Evolutionary conservation across 1,139 yeast genomes (phyloP).

Genomic region (Tardiomyces blankii): DNA sequence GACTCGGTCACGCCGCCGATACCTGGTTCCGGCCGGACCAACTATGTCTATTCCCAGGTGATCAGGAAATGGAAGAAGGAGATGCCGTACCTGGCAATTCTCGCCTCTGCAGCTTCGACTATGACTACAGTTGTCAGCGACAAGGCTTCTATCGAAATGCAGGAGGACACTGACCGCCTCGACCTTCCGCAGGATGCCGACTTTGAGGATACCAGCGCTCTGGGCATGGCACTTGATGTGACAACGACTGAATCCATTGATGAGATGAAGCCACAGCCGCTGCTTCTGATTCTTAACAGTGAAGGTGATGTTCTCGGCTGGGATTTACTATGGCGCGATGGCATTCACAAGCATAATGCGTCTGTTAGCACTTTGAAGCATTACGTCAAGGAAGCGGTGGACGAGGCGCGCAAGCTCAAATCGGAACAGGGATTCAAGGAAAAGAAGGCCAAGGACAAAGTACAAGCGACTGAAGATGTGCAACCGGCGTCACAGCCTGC

Average conservation of each 20-base stretch:
- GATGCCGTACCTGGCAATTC: slow-evolving; percentile 27
- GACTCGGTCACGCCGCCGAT: slow-evolving; percentile 49
- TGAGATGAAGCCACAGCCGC: slow-evolving; percentile 52
- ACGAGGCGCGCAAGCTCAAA: neutral
- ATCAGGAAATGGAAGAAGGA: slow-evolving; percentile 37
- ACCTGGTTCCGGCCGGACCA: slow-evolving; percentile 40
- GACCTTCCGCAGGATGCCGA: slow-evolving; percentile 59
- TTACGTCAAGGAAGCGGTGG: neutral
- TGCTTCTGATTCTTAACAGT: slow-evolving; percentile 49
- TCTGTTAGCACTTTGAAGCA: slow-evolving; percentile 1
- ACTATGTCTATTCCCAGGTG: slow-evolving; percentile 36
- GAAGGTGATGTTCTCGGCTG: slow-evolving; percentile 53
- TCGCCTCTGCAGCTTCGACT: slow-evolving; percentile 53
- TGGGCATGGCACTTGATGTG: slow-evolving; percentile 58
- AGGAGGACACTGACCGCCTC: slow-evolving; percentile 63
- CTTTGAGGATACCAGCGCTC: slow-evolving; percentile 46
- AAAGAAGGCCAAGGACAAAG: neutral
- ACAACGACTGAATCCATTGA: slow-evolving; percentile 33
- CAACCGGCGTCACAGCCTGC: too few relatives aligned
- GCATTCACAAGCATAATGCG: slow-evolving; percentile 10
- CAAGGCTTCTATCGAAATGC: slow-evolving; percentile 29
- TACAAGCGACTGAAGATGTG: neutral
- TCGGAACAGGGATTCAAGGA: neutral
- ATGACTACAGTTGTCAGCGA: slow-evolving; percentile 40
- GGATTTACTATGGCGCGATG: slow-evolving; percentile 39